Evolutionary conservation across 495 filamentous ascomycete genomes (phyloP).

Genomic region (Neurospora intermedia): DNA sequence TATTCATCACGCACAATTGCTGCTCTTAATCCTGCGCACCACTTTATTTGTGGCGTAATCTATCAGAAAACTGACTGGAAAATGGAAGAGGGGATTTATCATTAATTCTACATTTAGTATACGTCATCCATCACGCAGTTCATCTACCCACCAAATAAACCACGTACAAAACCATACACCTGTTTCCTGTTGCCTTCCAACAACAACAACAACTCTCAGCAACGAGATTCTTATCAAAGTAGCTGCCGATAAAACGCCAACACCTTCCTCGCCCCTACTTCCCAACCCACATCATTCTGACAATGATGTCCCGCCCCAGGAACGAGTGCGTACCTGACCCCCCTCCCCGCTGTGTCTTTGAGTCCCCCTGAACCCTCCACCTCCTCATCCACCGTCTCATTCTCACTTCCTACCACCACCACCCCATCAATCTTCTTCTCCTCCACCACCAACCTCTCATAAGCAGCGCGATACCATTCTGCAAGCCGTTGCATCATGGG

Average conservation of each 20-base stretch:
- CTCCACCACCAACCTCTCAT: slow-evolving; percentile 52
- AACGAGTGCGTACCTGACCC: slow-evolving; percentile 26
- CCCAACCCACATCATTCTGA: slow-evolving; percentile 34
- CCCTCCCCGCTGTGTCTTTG: slow-evolving; percentile 12
- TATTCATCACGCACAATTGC: background rate
- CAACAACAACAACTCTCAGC: background rate
- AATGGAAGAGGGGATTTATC: background rate
- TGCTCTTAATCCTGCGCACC: background rate
- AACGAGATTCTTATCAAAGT: background rate
- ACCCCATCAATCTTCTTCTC: slow-evolving; percentile 73
- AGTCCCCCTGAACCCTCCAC: slow-evolving; percentile 8
- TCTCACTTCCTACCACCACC: slow-evolving; percentile 49
- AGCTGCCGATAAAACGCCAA: slow-evolving; percentile 25
- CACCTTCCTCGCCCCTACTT: slow-evolving; percentile 27
- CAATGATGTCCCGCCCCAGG: slow-evolving; percentile 33
- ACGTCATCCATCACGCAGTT: background rate
- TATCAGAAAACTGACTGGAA: background rate
- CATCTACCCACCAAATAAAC: background rate
- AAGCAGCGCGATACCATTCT: slow-evolving; percentile 34
- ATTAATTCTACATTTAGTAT: background rate
- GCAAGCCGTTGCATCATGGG: slow-evolving; percentile 24
- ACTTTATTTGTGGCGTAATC: background rate
- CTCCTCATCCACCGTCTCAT: slow-evolving; percentile 41
- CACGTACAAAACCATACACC: background rate
- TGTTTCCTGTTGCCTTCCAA: background rate